A percentile compares a stretch with the other conserved stretches of the same genome.
phyloP scores from a whole-genome alignment of 164 flowering plant species.

The Euptelea pleiosperma region DNA sequence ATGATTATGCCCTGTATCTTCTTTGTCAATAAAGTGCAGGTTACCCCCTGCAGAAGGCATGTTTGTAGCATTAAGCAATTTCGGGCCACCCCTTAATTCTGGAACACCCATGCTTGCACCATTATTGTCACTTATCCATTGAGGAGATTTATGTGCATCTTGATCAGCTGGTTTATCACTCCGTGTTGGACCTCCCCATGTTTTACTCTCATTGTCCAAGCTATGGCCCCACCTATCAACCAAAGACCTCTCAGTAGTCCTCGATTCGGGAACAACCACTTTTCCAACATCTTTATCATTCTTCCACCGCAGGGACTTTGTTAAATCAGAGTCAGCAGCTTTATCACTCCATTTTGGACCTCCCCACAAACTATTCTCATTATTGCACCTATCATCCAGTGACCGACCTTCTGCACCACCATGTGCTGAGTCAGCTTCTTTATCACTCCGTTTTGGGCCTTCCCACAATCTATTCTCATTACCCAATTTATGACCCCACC shows the following conservation, averaged over 20 bases:
- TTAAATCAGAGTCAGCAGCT: not conserved
- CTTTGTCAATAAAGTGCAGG: slow-evolving; percentile 15
- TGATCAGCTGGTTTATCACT: slow-evolving; percentile 15
- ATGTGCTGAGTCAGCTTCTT: not conserved
- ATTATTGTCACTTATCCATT: slow-evolving; percentile 9
- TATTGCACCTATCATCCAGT: not conserved
- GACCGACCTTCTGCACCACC: not conserved
- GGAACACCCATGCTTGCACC: slow-evolving; percentile 14
- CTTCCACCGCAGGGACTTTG: not conserved
- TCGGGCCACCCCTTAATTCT: slow-evolving; percentile 19
- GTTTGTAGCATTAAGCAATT: slow-evolving; percentile 17
- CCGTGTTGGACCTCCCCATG: slow-evolving; percentile 12
- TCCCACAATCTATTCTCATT: slow-evolving; percentile 14
- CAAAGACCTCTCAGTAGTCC: slow-evolving; percentile 16
- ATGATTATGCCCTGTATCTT: slow-evolving; percentile 18
- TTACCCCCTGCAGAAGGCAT: slow-evolving; percentile 9
- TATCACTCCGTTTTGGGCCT: slow-evolving; percentile 4
- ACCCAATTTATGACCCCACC: slow-evolving; percentile 9
- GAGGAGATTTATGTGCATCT: slow-evolving; percentile 13
- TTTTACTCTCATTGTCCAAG: slow-evolving; percentile 17
- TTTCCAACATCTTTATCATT: slow-evolving; percentile 10
- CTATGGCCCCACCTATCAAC: slow-evolving; percentile 20
- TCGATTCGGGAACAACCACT: slow-evolving; percentile 2
- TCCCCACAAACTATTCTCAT: slow-evolving; percentile 3
- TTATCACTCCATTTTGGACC: slow-evolving; percentile 15